Conservation (phyloP, 2,329 filamentous ascomycete genomes). For the Colletotrichum sp. region DNA sequence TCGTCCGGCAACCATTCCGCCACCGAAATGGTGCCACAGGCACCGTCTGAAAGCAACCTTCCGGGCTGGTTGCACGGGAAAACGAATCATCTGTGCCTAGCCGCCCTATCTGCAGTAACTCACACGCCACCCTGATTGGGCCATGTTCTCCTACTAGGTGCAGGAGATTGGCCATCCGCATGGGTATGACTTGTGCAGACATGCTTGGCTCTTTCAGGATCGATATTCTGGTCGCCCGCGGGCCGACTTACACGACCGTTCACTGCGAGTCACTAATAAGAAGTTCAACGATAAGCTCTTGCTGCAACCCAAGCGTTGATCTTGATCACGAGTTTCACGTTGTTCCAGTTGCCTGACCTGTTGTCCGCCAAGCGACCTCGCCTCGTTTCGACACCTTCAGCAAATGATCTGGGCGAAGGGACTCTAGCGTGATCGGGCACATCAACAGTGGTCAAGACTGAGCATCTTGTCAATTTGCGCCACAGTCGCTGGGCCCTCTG, state of each 20-base stretch:
- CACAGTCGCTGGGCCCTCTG: neutral
- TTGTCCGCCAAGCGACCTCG: neutral
- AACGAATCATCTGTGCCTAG: neutral
- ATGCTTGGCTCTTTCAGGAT: neutral
- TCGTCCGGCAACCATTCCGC: neutral
- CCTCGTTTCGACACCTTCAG: neutral
- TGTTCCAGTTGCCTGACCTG: neutral
- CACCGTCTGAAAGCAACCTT: neutral
- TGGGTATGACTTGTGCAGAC: neutral
- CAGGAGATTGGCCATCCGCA: neutral
- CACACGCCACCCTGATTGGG: neutral
- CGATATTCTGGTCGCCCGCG: neutral
- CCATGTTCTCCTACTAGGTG: neutral
- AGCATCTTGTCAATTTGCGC: neutral
- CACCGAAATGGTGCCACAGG: neutral
- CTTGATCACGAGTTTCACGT: neutral
- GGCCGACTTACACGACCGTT: neutral
- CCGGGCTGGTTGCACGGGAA: neutral
- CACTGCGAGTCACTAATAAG: neutral
- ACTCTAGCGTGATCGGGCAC: neutral
- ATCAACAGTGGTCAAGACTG: neutral
- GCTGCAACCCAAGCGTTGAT: neutral
- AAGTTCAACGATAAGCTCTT: neutral
- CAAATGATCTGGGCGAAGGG: neutral
- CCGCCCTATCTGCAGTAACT: neutral